Conservation (phyloP, 179 eudicot genomes). For the Amaranthus tricolor region DNA sequence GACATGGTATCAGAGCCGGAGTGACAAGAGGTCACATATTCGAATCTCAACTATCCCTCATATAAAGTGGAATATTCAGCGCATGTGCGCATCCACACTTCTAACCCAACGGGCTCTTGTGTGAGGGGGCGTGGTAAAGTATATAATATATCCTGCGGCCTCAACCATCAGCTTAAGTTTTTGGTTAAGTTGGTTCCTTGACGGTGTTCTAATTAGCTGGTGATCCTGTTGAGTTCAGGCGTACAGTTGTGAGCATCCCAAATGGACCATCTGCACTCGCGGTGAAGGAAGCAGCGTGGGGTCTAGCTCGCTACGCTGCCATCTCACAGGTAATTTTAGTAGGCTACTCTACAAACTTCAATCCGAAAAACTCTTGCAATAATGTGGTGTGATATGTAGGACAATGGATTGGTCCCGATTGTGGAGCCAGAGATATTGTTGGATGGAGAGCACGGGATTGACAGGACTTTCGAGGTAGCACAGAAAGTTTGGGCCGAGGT, state of each 20-base stretch:
- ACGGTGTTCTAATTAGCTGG: background rate
- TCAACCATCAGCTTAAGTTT: too few species aligned
- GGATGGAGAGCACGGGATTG: conserved; percentile 63
- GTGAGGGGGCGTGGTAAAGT: too few species aligned
- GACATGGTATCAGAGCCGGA: too few species aligned
- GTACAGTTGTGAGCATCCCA: conserved; percentile 83
- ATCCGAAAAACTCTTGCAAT: background rate
- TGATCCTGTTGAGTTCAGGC: conserved; percentile 30
- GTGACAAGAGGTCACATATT: too few species aligned
- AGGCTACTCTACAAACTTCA: background rate
- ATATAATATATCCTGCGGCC: too few species aligned
- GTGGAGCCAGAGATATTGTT: conserved; percentile 62
- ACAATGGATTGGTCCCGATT: conserved; percentile 61
- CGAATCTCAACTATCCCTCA: too few species aligned
- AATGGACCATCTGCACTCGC: conserved; percentile 92
- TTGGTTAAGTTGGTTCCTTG: background rate
- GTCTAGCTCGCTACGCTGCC: conserved; percentile 92
- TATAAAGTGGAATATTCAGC: too few species aligned
- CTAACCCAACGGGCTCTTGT: too few species aligned
- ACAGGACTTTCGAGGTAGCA: conserved; percentile 58
- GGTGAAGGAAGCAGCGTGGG: conserved; percentile 96
- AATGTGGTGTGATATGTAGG: conserved; percentile 24
- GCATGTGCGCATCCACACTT: too few species aligned
- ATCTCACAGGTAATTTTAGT: conserved; percentile 60
- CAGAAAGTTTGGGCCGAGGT: conserved; percentile 61